These are phyloP conservation scores for Salvia sclarea DNA, from an alignment of 305 asterid species.

Conservation along the genomic window DNA sequence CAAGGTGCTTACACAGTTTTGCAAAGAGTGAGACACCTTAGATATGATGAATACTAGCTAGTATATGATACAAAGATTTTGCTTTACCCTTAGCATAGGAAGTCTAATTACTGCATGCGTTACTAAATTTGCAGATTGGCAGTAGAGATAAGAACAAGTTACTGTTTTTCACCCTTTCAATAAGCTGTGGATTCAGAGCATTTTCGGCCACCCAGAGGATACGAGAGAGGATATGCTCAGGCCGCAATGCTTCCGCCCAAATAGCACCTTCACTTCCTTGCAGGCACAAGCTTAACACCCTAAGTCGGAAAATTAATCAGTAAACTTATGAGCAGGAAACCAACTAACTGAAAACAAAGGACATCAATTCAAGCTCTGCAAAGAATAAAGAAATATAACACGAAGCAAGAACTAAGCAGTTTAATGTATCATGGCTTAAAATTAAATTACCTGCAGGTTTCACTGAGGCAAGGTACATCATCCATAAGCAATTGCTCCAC, in stretches of 20 bases:
- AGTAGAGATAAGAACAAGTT: conserved; percentile 25
- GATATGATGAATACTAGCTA: conserved; percentile 7
- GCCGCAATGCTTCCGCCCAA: conserved; percentile 74
- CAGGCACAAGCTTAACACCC: conserved; percentile 74
- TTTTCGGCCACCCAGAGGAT: conserved; percentile 87
- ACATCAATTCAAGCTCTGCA: not conserved
- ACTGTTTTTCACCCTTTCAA: conserved; percentile 61
- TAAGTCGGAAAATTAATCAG: conserved; percentile 40
- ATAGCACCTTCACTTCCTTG: conserved; percentile 61
- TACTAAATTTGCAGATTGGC: conserved; percentile 21
- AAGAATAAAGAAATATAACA: not conserved
- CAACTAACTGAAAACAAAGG: conserved; percentile 1
- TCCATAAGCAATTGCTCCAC: conserved; percentile 75
- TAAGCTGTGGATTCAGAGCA: conserved; percentile 70
- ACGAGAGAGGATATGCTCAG: conserved; percentile 69
- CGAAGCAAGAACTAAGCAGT: conserved; percentile 11
- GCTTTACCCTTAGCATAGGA: conserved; percentile 10
- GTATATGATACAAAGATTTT: conserved; percentile 5
- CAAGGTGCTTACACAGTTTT: not conserved
- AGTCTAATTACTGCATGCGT: conserved; percentile 6
- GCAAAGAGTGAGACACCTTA: not conserved
- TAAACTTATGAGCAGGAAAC: not conserved
- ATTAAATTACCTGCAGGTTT: conserved; percentile 64
- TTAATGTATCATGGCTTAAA: conserved; percentile 14
- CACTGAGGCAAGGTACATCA: conserved; percentile 87